phyloP scores from a whole-genome alignment of 805 yeast species.

The Wickerhamomyces tratensis region DNA sequence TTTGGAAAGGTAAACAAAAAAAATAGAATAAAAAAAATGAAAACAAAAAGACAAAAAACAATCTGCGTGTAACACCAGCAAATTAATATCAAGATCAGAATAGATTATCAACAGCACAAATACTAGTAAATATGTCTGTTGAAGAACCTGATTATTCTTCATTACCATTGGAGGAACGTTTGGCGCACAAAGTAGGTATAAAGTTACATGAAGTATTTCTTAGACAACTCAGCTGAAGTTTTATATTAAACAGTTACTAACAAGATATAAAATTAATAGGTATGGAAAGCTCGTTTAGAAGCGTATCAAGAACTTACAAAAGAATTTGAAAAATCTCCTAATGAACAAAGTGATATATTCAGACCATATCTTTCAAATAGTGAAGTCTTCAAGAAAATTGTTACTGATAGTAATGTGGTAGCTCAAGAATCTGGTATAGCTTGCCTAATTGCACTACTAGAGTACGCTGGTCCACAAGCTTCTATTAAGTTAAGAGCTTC shows the following conservation, averaged over 20 bases:
- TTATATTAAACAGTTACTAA: too few species aligned
- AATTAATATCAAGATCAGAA: too few species aligned
- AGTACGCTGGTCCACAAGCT: constrained; percentile 41
- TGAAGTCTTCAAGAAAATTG: constrained; percentile 44
- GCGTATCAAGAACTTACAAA: constrained; percentile 66
- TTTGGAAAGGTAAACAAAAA: not conserved
- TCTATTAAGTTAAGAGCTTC: constrained; percentile 30
- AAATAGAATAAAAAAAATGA: not conserved
- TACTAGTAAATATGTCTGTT: constrained; percentile 5
- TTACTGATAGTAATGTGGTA: constrained; percentile 76
- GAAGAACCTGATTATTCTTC: constrained; percentile 53
- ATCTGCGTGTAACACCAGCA: too few species aligned
- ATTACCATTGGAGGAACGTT: constrained; percentile 57
- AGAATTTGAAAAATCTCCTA: constrained; percentile 41
- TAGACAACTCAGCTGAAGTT: too few species aligned
- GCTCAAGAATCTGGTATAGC: constrained; percentile 80
- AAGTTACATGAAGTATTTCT: too few species aligned
- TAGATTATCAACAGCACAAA: too few species aligned
- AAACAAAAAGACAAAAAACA: too few species aligned
- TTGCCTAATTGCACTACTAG: constrained; percentile 43
- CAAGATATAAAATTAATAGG: constrained; percentile 2
- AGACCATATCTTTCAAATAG: constrained; percentile 40
- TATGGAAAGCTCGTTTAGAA: constrained; percentile 77
- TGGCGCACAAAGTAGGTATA: constrained; percentile 46
- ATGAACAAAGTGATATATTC: constrained; percentile 48